A percentile compares a stretch with the other conserved stretches of the same genome.
These are phyloP conservation scores for Colletotrichum sp. DNA, from an alignment of 2,329 filamentous ascomycete species.

Conservation along the genomic window DNA sequence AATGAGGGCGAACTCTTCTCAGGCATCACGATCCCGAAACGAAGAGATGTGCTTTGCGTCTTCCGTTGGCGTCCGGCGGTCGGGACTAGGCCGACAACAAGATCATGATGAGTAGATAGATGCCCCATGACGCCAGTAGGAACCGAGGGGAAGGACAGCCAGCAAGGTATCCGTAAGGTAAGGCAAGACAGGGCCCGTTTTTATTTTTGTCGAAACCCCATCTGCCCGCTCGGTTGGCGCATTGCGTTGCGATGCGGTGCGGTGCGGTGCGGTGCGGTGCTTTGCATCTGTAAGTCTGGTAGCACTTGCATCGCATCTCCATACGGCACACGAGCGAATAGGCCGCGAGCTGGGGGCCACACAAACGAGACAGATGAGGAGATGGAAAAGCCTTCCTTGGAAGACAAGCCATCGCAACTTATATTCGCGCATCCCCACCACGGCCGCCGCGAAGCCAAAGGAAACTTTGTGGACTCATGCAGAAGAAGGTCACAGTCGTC, in stretches of 20 bases:
- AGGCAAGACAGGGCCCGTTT: neutral
- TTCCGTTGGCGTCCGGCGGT: neutral
- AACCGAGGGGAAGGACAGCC: neutral
- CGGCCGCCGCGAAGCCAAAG: neutral
- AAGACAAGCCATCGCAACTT: conserved; percentile 25
- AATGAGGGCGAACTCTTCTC: neutral
- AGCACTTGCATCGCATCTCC: conserved; percentile 1
- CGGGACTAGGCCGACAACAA: neutral
- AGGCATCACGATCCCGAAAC: neutral
- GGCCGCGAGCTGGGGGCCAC: neutral
- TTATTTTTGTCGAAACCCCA: neutral
- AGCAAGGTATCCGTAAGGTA: neutral
- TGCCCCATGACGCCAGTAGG: neutral
- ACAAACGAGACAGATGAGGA: neutral
- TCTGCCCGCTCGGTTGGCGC: conserved; percentile 2
- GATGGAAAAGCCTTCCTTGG: neutral
- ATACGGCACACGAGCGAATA: neutral
- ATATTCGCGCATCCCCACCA: conserved; percentile 41
- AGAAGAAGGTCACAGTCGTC: neutral
- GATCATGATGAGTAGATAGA: neutral
- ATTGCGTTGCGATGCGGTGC: neutral
- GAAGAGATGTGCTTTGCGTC: neutral
- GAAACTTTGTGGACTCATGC: neutral
- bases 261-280: neutral
- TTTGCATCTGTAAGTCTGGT: neutral